These are phyloP conservation scores for Acanthamoeba lenticulata DNA, from an alignment of 208 protist genomes.

Conservation along the genomic window DNA sequence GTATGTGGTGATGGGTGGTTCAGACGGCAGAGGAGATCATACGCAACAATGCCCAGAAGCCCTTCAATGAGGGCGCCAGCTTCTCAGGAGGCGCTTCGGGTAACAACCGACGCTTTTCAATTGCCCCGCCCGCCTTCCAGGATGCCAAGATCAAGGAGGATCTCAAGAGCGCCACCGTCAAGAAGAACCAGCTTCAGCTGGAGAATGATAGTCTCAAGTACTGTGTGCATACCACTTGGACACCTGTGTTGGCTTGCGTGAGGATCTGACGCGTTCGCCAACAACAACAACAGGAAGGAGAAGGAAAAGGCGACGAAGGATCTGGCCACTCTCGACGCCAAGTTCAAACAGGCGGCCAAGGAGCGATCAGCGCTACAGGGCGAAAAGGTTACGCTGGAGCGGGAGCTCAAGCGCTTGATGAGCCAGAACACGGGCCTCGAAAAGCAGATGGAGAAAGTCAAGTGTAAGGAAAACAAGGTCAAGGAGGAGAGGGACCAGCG, in stretches of 20 bases:
- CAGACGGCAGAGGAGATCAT: background rate
- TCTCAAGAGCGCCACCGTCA: slow-evolving; percentile 45
- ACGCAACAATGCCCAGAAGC: slow-evolving; percentile 15
- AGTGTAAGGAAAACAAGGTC: slow-evolving; percentile 53
- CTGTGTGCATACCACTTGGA: background rate
- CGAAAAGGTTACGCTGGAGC: slow-evolving; percentile 53
- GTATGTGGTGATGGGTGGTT: no score
- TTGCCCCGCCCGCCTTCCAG: slow-evolving; percentile 10
- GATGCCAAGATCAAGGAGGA: slow-evolving; percentile 57
- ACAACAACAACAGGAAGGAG: slow-evolving; percentile 51
- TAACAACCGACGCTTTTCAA: slow-evolving; percentile 7
- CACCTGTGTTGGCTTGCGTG: background rate
- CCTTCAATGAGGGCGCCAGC: slow-evolving; percentile 6
- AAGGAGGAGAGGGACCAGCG: slow-evolving; percentile 47
- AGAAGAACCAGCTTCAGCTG: slow-evolving; percentile 66
- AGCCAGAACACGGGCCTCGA: slow-evolving; percentile 21
- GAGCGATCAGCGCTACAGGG: slow-evolving; percentile 34
- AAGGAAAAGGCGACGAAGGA: slow-evolving; percentile 64
- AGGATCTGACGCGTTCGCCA: no score
- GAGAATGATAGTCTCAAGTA: slow-evolving; percentile 42
- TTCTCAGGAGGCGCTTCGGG: background rate
- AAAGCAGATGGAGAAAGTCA: slow-evolving; percentile 67
- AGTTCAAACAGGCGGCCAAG: slow-evolving; percentile 58
- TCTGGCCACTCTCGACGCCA: background rate
- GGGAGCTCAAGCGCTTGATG: slow-evolving; percentile 44